phyloP scores from a whole-genome alignment of 257 asterid species.

The Galeopsis tetrahit region DNA sequence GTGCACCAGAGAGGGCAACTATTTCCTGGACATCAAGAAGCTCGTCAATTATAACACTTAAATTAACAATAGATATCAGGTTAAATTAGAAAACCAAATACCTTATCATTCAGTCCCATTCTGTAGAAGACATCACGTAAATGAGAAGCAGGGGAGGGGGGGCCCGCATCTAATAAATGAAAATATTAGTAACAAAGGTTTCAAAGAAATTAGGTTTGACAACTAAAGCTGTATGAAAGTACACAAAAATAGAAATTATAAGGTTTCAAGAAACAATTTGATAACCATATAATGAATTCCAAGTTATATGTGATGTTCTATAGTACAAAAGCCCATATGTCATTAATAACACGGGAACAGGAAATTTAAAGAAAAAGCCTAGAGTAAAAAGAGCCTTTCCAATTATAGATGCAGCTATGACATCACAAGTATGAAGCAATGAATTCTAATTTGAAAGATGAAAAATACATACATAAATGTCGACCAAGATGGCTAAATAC shows the following conservation, averaged over 20 bases:
- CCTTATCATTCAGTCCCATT: slow-evolving; percentile 96
- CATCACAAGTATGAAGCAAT: background rate
- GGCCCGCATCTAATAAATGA: slow-evolving; percentile 84
- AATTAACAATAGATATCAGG: slow-evolving; percentile 25
- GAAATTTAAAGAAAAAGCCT: background rate
- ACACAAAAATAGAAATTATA: slow-evolving; percentile 21
- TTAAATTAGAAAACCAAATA: slow-evolving; percentile 31
- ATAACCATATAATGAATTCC: slow-evolving; percentile 7
- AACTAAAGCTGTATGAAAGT: slow-evolving; percentile 23
- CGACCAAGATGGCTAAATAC: slow-evolving; percentile 8
- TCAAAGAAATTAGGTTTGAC: slow-evolving; percentile 15
- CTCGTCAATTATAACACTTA: slow-evolving; percentile 18
- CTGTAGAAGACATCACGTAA: slow-evolving; percentile 91
- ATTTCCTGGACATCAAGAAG: slow-evolving; percentile 69
- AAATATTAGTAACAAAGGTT: slow-evolving; percentile 26
- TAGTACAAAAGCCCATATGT: background rate
- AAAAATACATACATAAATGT: background rate
- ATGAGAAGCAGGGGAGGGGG: slow-evolving; percentile 96
- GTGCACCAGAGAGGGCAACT: slow-evolving; percentile 99
- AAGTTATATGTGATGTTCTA: slow-evolving; percentile 3
- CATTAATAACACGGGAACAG: slow-evolving; percentile 15
- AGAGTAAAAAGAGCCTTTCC: slow-evolving; percentile 17
- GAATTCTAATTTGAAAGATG: slow-evolving; percentile 4
- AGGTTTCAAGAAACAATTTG: slow-evolving; percentile 5
- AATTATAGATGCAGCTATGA: background rate